phyloP scores from a whole-genome alignment of 148 eudicot species.

The Spergularia marina region DNA sequence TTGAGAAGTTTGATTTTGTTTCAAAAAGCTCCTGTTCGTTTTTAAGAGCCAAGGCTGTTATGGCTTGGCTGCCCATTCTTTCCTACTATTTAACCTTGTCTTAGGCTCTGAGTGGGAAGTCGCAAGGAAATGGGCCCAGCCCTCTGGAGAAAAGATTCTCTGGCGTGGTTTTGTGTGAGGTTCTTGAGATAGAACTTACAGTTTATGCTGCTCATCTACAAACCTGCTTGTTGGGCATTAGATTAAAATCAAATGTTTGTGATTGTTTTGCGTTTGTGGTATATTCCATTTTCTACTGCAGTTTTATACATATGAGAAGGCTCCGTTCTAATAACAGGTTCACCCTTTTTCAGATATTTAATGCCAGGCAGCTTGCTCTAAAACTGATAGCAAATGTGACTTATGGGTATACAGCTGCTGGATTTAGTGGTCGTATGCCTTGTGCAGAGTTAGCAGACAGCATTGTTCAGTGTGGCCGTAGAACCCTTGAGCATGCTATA shows the following conservation, averaged over 20 bases:
- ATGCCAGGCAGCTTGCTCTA: conserved; percentile 95
- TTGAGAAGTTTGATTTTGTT: neutral
- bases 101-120: no score
- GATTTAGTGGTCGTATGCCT: conserved; percentile 99
- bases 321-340: neutral
- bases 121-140: no score
- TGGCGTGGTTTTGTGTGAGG: neutral
- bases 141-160: neutral
- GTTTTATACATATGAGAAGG: conserved; percentile 5
- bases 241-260: neutral
- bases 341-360: conserved; percentile 48
- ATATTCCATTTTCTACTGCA: neutral
- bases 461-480: conserved; percentile 97
- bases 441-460: conserved; percentile 99
- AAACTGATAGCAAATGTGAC: conserved; percentile 96
- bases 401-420: conserved; percentile 97
- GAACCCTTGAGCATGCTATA: conserved; percentile 89
- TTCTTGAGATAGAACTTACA: neutral
- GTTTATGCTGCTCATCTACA: neutral
- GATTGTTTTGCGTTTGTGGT: neutral
- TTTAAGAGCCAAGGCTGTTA: neutral
- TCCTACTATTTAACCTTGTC: no score
- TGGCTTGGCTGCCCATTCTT: neutral
- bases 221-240: neutral
- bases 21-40: neutral